phyloP scores from a whole-genome alignment of 371 early-diverging fungal genomes.

The Blastocladiella emersonii region DNA sequence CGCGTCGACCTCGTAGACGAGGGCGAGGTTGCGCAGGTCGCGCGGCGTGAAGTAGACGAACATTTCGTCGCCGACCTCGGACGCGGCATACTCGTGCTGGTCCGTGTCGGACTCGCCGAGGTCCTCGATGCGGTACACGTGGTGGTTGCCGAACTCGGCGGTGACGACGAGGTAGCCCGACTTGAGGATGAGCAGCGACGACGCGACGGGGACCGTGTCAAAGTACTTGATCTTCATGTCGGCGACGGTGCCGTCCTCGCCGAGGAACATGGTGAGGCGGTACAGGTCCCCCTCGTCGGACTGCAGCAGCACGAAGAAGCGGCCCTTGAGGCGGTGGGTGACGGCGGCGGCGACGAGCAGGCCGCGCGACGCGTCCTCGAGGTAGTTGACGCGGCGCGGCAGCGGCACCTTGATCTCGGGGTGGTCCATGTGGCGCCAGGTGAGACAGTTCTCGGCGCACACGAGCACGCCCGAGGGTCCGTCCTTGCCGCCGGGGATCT shows the following conservation, averaged over 20 bases:
- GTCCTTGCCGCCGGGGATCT: conserved; percentile 75
- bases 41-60: conserved; percentile 65
- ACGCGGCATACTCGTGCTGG: conserved; percentile 56
- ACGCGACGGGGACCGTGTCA: conserved; percentile 77
- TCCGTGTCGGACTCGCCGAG: conserved; percentile 77
- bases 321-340: conserved; percentile 76
- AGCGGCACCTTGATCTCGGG: conserved; percentile 47
- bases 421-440: conserved; percentile 66
- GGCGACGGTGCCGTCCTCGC: conserved; percentile 43
- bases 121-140: conserved; percentile 77
- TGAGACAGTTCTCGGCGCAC: conserved; percentile 75
- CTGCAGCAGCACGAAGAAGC: conserved; percentile 83
- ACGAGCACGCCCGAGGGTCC: conserved; percentile 95
- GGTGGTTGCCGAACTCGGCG: conserved; percentile 83
- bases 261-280: conserved; percentile 79
- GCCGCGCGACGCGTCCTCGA: conserved; percentile 43
- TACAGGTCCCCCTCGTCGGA: conserved; percentile 89
- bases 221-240: conserved; percentile 77
- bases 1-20: conserved; percentile 80
- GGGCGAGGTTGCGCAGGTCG: conserved; percentile 61
- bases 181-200: conserved; percentile 69
- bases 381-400: conserved; percentile 65
- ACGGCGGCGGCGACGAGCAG: conserved; percentile 66
- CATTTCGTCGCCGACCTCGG: conserved; percentile 42
- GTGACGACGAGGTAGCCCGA: conserved; percentile 88